Evolutionary conservation across 768 basidiomycete genomes (phyloP).

Genomic region (Pleurotus eryngii): DNA sequence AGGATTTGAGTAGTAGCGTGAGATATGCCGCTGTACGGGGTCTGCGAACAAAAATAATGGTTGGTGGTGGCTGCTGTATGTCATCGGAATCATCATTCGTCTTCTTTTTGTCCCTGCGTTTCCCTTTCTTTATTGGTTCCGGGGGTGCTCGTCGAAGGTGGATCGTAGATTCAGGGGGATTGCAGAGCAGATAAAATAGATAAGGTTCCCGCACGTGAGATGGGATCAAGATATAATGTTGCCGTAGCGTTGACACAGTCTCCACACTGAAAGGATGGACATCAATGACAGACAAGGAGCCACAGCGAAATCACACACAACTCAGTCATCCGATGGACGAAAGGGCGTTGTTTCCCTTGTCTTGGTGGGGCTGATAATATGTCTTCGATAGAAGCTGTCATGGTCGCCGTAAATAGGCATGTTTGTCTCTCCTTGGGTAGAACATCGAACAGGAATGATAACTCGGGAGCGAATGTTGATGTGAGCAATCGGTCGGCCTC

Average conservation of each 20-base stretch:
- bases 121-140: conserved; percentile 32
- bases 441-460: conserved; percentile 70
- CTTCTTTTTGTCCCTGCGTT: conserved; percentile 32
- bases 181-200: conserved; percentile 83
- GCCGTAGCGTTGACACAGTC: conserved; percentile 85
- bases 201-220: conserved; percentile 93
- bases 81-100: conserved; percentile 44
- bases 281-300: conserved; percentile 5
- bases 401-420: conserved; percentile 93
- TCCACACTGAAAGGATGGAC: conserved; percentile 55
- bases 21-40: conserved; percentile 90
- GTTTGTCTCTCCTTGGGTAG: conserved; percentile 91
- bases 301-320: conserved; percentile 43
- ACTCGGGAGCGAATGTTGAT: conserved; percentile 82
- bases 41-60: conserved; percentile 90
- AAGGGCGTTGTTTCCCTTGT: conserved; percentile 82
- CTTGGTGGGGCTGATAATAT: conserved; percentile 70
- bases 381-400: conserved; percentile 82
- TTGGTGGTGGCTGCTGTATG: conserved; percentile 81
- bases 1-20: conserved; percentile 69
- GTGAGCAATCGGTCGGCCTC: conserved; percentile 95
- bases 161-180: conserved; percentile 79
- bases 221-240: conserved; percentile 88
- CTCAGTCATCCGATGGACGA: conserved; percentile 76
- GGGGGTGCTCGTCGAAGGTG: conserved; percentile 65